phyloP scores from a whole-genome alignment of 73 alveolate genomes.

The Paramecium tetraurelia region DNA sequence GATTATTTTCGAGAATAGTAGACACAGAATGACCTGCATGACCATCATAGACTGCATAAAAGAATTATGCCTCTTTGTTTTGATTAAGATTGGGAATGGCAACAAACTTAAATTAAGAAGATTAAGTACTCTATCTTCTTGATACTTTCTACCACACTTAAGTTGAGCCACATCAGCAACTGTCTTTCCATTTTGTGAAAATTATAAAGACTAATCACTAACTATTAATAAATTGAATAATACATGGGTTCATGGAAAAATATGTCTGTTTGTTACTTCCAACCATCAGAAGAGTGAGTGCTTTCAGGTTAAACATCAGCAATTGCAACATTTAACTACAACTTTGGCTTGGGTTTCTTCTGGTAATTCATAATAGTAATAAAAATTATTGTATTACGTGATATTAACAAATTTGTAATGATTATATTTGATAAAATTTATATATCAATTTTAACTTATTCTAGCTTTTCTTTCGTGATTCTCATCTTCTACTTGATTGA shows the following conservation, averaged over 20 bases:
- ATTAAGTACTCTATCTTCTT: slow-evolving; percentile 36
- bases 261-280: neutral
- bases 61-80: neutral
- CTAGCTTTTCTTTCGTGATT: neutral
- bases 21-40: slow-evolving; percentile 31
- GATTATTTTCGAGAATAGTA: neutral
- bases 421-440: neutral
- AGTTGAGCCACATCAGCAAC: slow-evolving; percentile 50
- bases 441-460: neutral
- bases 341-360: neutral
- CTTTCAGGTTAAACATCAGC: slow-evolving; percentile 31
- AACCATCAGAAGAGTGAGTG: slow-evolving; percentile 15
- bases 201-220: neutral
- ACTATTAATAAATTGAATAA: neutral
- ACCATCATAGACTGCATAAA: slow-evolving; percentile 51
- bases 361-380: neutral
- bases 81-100: neutral
- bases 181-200: neutral
- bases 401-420: neutral
- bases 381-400: neutral
- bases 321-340: neutral
- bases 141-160: slow-evolving; percentile 24
- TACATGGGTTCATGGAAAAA: slow-evolving; percentile 24
- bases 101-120: neutral
- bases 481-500: slow-evolving; percentile 27